Evolutionary conservation across 202 grass and related monocot species (phyloP), one percentile per base, ranked within the genome.

Genomic region (Dendrocalamus latiflorus): DNA sequence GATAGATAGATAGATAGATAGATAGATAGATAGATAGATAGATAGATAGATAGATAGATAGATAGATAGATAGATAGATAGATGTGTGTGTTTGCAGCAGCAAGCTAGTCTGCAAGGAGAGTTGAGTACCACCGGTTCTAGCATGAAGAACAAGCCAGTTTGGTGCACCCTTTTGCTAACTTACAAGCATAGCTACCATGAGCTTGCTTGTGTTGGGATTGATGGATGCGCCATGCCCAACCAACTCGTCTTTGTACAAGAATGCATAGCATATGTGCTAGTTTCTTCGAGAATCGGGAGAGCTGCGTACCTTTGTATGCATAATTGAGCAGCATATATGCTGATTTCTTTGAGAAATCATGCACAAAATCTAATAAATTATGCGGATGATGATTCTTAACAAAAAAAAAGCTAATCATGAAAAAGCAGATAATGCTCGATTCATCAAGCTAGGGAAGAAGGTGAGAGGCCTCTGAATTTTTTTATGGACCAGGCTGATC

Each of bases 141-240:
- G 73, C 78, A 90, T 86, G 33, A 83, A 15, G 59, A 69, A 51
- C 88, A 86, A 86, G 88, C 83, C 72, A 82, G 79, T 86, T 90
- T 90, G 88, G 88, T 86, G 83, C 79, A 78, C 78, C 39, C 66
- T 77, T 82, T 68, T 82, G 83, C 88, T 68, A 62, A 53, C 79
- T 90, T 90, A 67, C 88, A 90, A 86, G 88, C 83, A 90, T 78
- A 50, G 79, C 71, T 60, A 66, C 44, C 65, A 24, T 60, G 75
- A 64, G 36, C 59, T 86, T 89, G 78, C 78, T 68, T 86, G 50
- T 81, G 73, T 56, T 73, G 41, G 68, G 39, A 48, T 64, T 81
- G 81, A 81, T 89, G 87, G 87, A 26, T 85, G 56, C 25, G 44
- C 76, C 75, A 57, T 60, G 65, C 44, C 72, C 50, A 76, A 68